Evolutionary conservation across 1,284 basidiomycete genomes (phyloP).

Genomic region (Irpex sp.): DNA sequence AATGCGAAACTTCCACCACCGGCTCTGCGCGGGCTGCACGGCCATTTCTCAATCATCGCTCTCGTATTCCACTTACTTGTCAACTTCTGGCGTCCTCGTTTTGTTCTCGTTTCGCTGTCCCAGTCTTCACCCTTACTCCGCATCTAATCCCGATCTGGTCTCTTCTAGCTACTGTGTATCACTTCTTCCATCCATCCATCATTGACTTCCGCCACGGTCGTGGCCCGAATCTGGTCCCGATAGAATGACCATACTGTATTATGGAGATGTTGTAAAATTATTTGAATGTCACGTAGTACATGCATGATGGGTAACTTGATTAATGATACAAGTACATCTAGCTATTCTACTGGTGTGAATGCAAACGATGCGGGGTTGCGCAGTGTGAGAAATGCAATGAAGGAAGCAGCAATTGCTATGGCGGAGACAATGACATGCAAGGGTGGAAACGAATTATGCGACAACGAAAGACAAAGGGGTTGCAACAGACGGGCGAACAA

Average conservation of each 20-base stretch:
- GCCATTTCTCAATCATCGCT: background rate
- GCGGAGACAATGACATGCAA: too few species aligned
- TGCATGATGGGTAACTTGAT: background rate
- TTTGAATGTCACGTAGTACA: background rate
- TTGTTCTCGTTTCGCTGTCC: background rate
- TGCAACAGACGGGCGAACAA: too few species aligned
- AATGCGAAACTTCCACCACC: too few species aligned
- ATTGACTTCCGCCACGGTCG: too few species aligned
- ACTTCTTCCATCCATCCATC: too few species aligned
- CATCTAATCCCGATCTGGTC: too few species aligned
- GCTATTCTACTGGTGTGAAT: background rate
- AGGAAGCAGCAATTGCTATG: background rate
- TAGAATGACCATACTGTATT: background rate
- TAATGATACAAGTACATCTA: slow-evolving; percentile 1
- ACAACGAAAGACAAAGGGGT: too few species aligned
- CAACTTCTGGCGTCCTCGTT: background rate
- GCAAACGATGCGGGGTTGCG: background rate
- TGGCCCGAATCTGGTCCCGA: too few species aligned
- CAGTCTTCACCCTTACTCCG: background rate
- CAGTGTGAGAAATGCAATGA: background rate
- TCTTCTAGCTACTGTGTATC: too few species aligned
- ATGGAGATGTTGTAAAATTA: slow-evolving; percentile 1
- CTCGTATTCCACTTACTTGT: background rate
- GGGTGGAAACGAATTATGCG: too few species aligned
- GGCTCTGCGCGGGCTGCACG: too few species aligned